phyloP scores from a whole-genome alignment of 306 rosid genomes.

The Luffa acutangula region DNA sequence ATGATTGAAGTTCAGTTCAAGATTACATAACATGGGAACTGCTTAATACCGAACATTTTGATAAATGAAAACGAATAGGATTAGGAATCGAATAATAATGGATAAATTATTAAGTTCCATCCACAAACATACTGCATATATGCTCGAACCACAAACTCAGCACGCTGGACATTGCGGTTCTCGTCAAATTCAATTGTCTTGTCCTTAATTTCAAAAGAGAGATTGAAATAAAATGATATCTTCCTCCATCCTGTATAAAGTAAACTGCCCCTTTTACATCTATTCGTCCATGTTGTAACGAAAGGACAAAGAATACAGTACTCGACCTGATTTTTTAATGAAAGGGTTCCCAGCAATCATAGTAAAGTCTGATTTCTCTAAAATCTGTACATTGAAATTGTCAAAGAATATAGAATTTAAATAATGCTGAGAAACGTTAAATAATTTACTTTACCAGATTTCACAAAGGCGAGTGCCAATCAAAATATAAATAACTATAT shows the following conservation, averaged over 20 bases:
- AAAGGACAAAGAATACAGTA: not conserved
- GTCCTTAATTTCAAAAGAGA: constrained; percentile 88
- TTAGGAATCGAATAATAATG: not conserved
- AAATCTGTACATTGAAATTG: constrained; percentile 40
- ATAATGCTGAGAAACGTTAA: constrained; percentile 1
- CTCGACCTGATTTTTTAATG: constrained; percentile 77
- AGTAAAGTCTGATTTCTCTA: constrained; percentile 72
- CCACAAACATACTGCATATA: constrained; percentile 70
- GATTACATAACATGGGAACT: not conserved
- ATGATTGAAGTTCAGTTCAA: not conserved
- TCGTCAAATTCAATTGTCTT: constrained; percentile 82
- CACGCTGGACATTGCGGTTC: constrained; percentile 70
- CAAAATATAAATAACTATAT: not conserved
- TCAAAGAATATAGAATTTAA: constrained; percentile 5
- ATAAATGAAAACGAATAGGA: not conserved
- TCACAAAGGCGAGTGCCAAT: not conserved
- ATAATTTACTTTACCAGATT: not conserved
- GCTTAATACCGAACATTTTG: not conserved
- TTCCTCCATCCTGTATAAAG: constrained; percentile 80
- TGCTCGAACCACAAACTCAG: constrained; percentile 89
- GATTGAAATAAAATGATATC: constrained; percentile 85
- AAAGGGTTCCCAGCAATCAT: constrained; percentile 61
- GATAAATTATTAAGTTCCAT: constrained; percentile 9
- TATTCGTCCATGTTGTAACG: not conserved
- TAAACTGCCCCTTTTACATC: not conserved